Evolutionary conservation across 306 rosid species (phyloP).

Genomic region (Dicorynia guianensis): DNA sequence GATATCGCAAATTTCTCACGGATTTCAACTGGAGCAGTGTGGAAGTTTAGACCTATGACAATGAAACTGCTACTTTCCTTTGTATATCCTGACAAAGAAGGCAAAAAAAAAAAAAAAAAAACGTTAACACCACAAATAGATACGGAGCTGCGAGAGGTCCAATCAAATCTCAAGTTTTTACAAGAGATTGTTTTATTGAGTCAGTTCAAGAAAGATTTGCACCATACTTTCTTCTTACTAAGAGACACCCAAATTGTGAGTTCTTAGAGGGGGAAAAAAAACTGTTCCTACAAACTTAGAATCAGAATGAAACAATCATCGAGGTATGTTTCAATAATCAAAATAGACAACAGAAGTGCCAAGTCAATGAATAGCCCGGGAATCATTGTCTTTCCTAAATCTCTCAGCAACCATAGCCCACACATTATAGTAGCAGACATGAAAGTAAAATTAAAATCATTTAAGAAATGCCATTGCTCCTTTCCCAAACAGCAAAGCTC

Average conservation of each 20-base stretch:
- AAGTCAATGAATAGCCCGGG: too few species aligned
- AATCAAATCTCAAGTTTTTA: not conserved
- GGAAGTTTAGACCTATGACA: slow-evolving; percentile 81
- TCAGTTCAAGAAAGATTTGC: not conserved
- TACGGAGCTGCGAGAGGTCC: not conserved
- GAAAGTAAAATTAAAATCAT: too few species aligned
- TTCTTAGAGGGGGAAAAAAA: not conserved
- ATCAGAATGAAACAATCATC: not conserved
- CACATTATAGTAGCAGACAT: too few species aligned
- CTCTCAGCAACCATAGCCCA: too few species aligned
- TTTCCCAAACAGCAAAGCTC: too few species aligned
- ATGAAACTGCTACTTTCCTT: slow-evolving; percentile 79
- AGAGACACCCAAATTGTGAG: not conserved
- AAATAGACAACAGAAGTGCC: not conserved
- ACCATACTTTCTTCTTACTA: not conserved
- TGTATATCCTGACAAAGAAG: slow-evolving; percentile 70
- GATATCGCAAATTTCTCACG: slow-evolving; percentile 94
- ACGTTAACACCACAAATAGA: not conserved
- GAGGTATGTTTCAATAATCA: not conserved
- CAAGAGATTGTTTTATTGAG: not conserved
- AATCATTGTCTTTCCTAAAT: too few species aligned
- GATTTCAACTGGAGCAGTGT: slow-evolving; percentile 82
- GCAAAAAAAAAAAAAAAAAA: not conserved
- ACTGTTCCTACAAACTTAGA: not conserved
- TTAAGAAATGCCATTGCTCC: too few species aligned